A percentile compares a stretch with the other conserved stretches of the same genome.
Evolutionary conservation across 768 basidiomycete genomes (phyloP).

Genomic region (Pisolithus sp.): DNA sequence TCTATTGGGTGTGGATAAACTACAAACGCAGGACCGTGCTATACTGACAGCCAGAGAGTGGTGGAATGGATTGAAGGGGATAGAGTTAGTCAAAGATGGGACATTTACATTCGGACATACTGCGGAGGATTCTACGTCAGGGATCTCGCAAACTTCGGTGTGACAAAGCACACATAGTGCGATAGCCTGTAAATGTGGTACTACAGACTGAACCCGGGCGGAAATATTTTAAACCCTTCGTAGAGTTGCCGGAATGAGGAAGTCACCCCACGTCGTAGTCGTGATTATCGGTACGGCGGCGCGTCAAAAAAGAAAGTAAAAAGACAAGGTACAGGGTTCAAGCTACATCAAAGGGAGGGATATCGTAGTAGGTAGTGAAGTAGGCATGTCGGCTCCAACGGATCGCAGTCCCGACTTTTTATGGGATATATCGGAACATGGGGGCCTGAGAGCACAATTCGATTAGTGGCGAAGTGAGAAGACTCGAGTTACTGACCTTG

Average conservation of each 20-base stretch:
- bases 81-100: constrained; percentile 21
- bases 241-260: too few relatives aligned
- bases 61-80: constrained; percentile 64
- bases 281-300: too few relatives aligned
- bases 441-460: constrained; percentile 1
- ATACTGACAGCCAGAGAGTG: constrained; percentile 56
- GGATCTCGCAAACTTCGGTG: neutral
- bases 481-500: constrained; percentile 35
- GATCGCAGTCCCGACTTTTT: neutral
- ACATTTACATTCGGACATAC: neutral
- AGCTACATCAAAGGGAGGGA: neutral
- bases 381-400: neutral
- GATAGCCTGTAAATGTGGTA: too few relatives aligned
- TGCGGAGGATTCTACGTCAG: neutral
- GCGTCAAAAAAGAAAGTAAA: neutral
- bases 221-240: too few relatives aligned
- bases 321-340: too few relatives aligned
- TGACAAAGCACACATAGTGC: too few relatives aligned
- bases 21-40: constrained; percentile 59
- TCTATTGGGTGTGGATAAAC: constrained; percentile 44
- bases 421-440: constrained; percentile 10
- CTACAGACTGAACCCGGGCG: too few relatives aligned
- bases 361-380: neutral
- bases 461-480: neutral
- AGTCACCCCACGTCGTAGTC: too few relatives aligned